Evolutionary conservation across 805 yeast genomes (phyloP).

Genomic region (Metschnikowia lunata): DNA sequence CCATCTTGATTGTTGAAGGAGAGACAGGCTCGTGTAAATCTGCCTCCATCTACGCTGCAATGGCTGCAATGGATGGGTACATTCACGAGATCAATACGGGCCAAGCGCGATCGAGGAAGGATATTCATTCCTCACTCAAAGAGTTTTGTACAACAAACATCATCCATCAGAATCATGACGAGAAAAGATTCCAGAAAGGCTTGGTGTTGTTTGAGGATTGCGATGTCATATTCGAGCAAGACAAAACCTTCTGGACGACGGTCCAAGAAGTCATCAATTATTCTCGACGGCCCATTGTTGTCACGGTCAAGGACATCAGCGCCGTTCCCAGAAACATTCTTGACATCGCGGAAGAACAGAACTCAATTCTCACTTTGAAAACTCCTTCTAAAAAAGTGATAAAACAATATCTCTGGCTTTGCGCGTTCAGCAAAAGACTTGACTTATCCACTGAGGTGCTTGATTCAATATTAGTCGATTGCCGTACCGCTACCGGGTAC

Average conservation of each 20-base stretch:
- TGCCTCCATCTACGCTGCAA: slow-evolving; percentile 62
- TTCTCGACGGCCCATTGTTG: slow-evolving; percentile 64
- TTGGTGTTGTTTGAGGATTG: slow-evolving; percentile 81
- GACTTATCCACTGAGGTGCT: slow-evolving; percentile 29
- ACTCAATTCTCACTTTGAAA: slow-evolving; percentile 34
- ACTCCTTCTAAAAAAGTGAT: slow-evolving; percentile 13
- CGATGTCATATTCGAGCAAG: slow-evolving; percentile 73
- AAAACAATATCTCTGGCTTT: slow-evolving; percentile 38
- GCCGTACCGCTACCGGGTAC: slow-evolving; percentile 17
- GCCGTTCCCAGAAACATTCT: slow-evolving; percentile 47
- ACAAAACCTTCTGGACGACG: slow-evolving; percentile 75
- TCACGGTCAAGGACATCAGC: slow-evolving; percentile 54
- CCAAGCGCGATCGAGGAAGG: slow-evolving; percentile 68
- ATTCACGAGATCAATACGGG: slow-evolving; percentile 80
- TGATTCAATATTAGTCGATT: slow-evolving; percentile 20
- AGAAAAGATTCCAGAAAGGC: slow-evolving; percentile 47
- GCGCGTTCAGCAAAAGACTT: slow-evolving; percentile 33
- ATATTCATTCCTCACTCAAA: slow-evolving; percentile 56
- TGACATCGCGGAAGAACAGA: slow-evolving; percentile 42
- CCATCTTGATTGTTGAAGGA: slow-evolving; percentile 66
- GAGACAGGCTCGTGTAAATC: slow-evolving; percentile 76
- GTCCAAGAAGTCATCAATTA: slow-evolving; percentile 56
- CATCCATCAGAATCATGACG: slow-evolving; percentile 47
- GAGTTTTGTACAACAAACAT: slow-evolving; percentile 84
- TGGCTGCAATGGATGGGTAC: slow-evolving; percentile 58